Conservation (phyloP, 1,284 basidiomycete genomes). For the Microbotryum scabiosae region DNA sequence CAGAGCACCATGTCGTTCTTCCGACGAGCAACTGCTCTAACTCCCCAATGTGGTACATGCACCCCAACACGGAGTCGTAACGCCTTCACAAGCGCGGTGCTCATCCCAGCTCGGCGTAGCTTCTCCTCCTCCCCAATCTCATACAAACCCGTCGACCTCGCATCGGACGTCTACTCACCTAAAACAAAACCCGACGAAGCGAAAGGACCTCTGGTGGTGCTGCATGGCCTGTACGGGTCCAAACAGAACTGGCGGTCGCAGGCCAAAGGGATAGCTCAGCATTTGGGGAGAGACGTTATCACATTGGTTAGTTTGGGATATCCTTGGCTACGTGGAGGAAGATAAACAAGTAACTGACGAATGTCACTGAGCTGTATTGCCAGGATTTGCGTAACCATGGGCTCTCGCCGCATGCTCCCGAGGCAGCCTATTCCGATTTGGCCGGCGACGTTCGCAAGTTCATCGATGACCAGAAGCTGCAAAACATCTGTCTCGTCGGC, state of each 20-base stretch:
- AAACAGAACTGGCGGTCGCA: conserved; percentile 72
- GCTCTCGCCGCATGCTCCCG: conserved; percentile 58
- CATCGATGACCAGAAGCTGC: conserved; percentile 40
- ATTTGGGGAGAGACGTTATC: conserved; percentile 58
- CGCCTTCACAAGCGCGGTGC: too few relatives aligned
- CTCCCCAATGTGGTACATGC: neutral
- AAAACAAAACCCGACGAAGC: neutral
- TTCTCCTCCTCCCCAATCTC: neutral
- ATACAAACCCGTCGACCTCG: conserved; percentile 10
- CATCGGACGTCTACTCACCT: conserved; percentile 13
- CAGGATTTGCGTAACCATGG: conserved; percentile 81
- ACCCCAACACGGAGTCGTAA: neutral
- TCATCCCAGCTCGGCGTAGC: neutral
- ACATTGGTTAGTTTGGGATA: conserved; percentile 49
- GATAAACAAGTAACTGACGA: neutral
- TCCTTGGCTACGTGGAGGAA: neutral
- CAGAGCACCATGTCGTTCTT: neutral
- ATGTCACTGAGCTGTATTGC: neutral
- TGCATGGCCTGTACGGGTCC: conserved; percentile 47
- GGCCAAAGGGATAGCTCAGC: conserved; percentile 54
- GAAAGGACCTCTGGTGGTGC: conserved; percentile 30
- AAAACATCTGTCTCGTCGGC: conserved; percentile 60
- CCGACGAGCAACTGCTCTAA: neutral
- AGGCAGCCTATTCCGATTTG: conserved; percentile 62
- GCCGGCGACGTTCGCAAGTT: conserved; percentile 49